These are phyloP conservation scores for Hamigera avellanea DNA, from an alignment of 495 filamentous ascomycete genomes.

Conservation along the genomic window DNA sequence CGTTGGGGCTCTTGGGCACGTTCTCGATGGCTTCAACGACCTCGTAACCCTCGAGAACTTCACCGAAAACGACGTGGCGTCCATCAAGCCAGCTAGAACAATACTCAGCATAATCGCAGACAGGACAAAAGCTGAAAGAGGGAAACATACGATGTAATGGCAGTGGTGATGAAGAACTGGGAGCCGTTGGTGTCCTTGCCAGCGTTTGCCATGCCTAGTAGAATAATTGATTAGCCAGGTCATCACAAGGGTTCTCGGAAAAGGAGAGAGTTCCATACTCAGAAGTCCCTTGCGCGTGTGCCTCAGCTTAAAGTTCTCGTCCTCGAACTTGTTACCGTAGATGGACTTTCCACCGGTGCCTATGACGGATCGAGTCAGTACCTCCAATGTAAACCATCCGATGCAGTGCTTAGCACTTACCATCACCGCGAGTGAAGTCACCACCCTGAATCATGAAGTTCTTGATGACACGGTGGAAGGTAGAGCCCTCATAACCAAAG, in stretches of 20 bases:
- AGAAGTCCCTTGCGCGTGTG: constrained; percentile 54
- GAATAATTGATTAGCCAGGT: constrained; percentile 40
- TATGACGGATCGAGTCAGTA: constrained; percentile 12
- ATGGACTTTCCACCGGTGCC: constrained; percentile 95
- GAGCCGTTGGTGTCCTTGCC: constrained; percentile 97
- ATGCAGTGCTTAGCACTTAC: constrained; percentile 22
- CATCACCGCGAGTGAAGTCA: constrained; percentile 94
- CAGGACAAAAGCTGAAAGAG: too few relatives aligned
- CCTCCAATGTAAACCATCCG: not conserved
- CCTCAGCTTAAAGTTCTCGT: constrained; percentile 99
- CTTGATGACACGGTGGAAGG: constrained; percentile 98
- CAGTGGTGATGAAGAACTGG: constrained; percentile 96
- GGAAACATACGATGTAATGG: constrained; percentile 58
- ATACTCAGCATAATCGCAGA: constrained; percentile 23
- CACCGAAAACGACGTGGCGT: constrained; percentile 82
- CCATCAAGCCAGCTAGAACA: constrained; percentile 73
- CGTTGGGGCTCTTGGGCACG: constrained; percentile 52
- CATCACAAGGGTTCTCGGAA: too few relatives aligned
- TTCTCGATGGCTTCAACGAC: constrained; percentile 83
- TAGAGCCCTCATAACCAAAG: constrained; percentile 89
- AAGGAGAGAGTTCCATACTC: constrained; percentile 36
- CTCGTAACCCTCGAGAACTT: constrained; percentile 85
- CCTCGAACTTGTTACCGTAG: constrained; percentile 87
- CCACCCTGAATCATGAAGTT: constrained; percentile 99
- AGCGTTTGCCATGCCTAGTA: constrained; percentile 87